A percentile compares a stretch with the other conserved stretches of the same genome.
Conservation (phyloP, 164 flowering plant species). For the Vitis rotundifolia region DNA sequence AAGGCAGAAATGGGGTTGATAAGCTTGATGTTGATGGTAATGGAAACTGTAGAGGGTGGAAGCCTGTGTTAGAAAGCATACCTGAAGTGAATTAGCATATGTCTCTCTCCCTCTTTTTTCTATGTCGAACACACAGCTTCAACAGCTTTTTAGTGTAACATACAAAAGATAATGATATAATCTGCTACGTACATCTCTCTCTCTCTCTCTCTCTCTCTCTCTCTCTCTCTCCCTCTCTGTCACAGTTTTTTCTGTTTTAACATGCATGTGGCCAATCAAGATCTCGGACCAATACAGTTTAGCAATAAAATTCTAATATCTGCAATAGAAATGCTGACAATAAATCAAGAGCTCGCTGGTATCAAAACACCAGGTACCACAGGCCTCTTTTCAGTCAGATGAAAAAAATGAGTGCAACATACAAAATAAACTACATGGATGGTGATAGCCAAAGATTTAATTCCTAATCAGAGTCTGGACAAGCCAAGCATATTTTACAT, state of each 20-base stretch:
- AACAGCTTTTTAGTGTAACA: neutral
- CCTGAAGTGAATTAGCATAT: constrained; percentile 44
- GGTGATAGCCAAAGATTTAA: no score
- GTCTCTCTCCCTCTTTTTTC: neutral
- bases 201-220: neutral
- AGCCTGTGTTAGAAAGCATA: constrained; percentile 49
- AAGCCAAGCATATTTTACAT: no score
- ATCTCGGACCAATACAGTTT: neutral
- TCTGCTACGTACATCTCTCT: neutral
- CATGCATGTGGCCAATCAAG: no score
- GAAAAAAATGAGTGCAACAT: no score
- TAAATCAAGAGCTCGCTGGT: neutral
- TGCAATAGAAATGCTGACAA: neutral
- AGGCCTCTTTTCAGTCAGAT: no score
- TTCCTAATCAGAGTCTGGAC: no score
- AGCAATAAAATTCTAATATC: neutral
- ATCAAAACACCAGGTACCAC: no score
- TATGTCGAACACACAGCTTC: no score
- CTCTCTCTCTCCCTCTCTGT: neutral
- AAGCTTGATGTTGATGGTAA: constrained; percentile 7
- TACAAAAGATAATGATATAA: neutral
- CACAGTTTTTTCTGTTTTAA: neutral
- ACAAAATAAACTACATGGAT: no score
- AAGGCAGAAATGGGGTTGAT: constrained; percentile 1
- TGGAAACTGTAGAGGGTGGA: constrained; percentile 34